These are phyloP conservation scores for Hysterium pulicare DNA, from an alignment of 2,329 filamentous ascomycete species.

Conservation along the genomic window DNA sequence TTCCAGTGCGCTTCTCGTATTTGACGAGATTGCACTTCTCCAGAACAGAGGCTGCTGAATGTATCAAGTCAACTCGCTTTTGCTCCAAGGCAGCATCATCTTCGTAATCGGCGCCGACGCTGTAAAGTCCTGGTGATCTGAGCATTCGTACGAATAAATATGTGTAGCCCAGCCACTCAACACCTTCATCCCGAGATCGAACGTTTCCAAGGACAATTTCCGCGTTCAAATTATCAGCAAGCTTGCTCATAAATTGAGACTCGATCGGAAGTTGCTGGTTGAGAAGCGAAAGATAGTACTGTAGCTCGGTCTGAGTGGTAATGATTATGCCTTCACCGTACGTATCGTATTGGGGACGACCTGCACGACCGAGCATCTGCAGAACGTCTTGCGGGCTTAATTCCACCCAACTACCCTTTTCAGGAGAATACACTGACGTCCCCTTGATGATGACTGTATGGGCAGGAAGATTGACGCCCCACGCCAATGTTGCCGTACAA, in stretches of 20 bases:
- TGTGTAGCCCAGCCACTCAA: slow-evolving; percentile 98
- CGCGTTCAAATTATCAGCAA: slow-evolving; percentile 94
- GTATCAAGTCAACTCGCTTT: slow-evolving; percentile 94
- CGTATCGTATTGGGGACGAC: slow-evolving; percentile 92
- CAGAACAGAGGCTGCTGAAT: slow-evolving; percentile 83
- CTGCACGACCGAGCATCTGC: slow-evolving; percentile 97
- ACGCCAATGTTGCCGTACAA: slow-evolving; percentile 95
- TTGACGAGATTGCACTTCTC: slow-evolving; percentile 87
- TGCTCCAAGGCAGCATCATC: slow-evolving; percentile 89
- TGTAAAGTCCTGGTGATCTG: slow-evolving; percentile 88
- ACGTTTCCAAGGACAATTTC: slow-evolving; percentile 95
- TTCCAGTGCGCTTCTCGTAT: slow-evolving; percentile 91
- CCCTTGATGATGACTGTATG: slow-evolving; percentile 99
- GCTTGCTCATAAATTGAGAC: slow-evolving; percentile 86
- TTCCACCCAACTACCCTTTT: slow-evolving; percentile 98
- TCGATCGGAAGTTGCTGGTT: slow-evolving; percentile 98
- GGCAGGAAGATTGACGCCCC: slow-evolving; percentile 97
- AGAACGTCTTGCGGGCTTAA: slow-evolving; percentile 95
- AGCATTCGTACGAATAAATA: slow-evolving; percentile 98
- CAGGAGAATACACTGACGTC: slow-evolving; percentile 94
- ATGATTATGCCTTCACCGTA: slow-evolving; percentile 99
- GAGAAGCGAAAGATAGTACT: slow-evolving; percentile 93
- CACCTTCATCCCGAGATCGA: slow-evolving; percentile 85
- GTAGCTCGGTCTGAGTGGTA: slow-evolving; percentile 89
- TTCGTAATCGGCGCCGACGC: slow-evolving; percentile 93